Base-by-base conservation (phyloP, 2,329 filamentous ascomycete species). In the Colletotrichum acutatum region DNA sequence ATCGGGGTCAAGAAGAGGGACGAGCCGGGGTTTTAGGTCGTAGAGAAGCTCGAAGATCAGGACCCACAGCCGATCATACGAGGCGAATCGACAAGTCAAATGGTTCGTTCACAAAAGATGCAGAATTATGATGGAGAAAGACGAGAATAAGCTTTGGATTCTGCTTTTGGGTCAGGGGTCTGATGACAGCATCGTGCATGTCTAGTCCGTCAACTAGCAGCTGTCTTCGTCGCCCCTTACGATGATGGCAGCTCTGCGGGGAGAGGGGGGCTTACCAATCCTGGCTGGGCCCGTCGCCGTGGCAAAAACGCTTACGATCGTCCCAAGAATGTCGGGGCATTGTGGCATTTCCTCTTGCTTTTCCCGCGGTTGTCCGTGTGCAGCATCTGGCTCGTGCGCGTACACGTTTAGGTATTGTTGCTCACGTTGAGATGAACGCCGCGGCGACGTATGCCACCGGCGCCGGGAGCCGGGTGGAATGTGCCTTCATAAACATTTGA, bases 101-200 rank as follows among this genome's bases (percentile, higher is more conserved):
- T 30, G 24, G 46, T 57, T 61, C 32, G 52, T 22, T 11, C 4
- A 56, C 19, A 19, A 42, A 56, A 57, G 14, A 60, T 66, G 54
- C 59, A 19, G 46, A 26, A 37, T 52, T 30, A 9, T 56, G 34
- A 52, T 52, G 32, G 26, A 34, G 30, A 57, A 57, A 28, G n/a
- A 49, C 22, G 49, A 65, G 26, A 59, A 64, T 58, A 64, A 64
- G 46, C 70, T 65, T 70, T 28, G 37, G 8, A 24, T 46, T 66
- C 56, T 49, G 65, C 42, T 19, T 49, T 46, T 24, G 52, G n/a
- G 56, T 62, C 58, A 64, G 46, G 66, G 60, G 66, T 66, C 59
- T 62, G 46, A 71, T 73, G 71, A 73, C 71, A 73, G 54, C 71
- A 73, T 73, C 49, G 22, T 66, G 66, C 71, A 73, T 73, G 26